phyloP scores from a whole-genome alignment of 2,329 filamentous ascomycete genomes.

The Fusarium brachygibbosum region DNA sequence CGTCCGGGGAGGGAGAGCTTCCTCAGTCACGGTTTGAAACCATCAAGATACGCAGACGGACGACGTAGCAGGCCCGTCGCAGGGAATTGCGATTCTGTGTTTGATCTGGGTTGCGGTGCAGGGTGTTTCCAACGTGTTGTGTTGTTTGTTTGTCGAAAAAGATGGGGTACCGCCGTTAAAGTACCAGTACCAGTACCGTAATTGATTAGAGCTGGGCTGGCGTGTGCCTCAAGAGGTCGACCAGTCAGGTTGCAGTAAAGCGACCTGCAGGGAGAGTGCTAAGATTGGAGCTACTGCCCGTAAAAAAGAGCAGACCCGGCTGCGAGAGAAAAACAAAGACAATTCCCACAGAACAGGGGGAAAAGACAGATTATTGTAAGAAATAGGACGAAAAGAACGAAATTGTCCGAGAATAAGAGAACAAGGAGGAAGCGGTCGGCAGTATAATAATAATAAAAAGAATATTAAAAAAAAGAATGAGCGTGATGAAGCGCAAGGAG shows the following conservation, averaged over 20 bases:
- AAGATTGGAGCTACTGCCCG: slow-evolving; percentile 42
- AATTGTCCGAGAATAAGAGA: background rate
- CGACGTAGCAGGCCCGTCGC: slow-evolving; percentile 48
- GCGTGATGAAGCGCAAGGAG: slow-evolving; percentile 17
- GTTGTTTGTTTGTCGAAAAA: slow-evolving; percentile 43
- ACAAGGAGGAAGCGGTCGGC: slow-evolving; percentile 1
- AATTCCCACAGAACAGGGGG: slow-evolving; percentile 34
- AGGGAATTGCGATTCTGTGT: slow-evolving; percentile 31
- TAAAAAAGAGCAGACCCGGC: slow-evolving; percentile 46
- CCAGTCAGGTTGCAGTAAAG: slow-evolving; percentile 44
- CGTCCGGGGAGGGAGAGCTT: slow-evolving; percentile 40
- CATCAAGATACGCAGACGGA: slow-evolving; percentile 48
- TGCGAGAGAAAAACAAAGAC: slow-evolving; percentile 41
- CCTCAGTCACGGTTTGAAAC: slow-evolving; percentile 48
- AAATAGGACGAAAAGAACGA: slow-evolving; percentile 1
- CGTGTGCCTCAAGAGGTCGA: slow-evolving; percentile 32
- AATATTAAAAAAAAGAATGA: slow-evolving; percentile 28
- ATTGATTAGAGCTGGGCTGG: slow-evolving; percentile 47
- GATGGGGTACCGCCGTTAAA: slow-evolving; percentile 36
- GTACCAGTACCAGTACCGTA: slow-evolving; percentile 31
- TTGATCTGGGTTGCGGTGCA: slow-evolving; percentile 24
- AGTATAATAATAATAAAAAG: slow-evolving; percentile 5
- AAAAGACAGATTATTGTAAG: slow-evolving; percentile 8
- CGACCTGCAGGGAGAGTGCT: slow-evolving; percentile 44
- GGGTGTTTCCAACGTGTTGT: slow-evolving; percentile 36